These are phyloP conservation scores for Pontederia crassipes DNA, from an alignment of 176 grass and related monocot species.

Conservation along the genomic window DNA sequence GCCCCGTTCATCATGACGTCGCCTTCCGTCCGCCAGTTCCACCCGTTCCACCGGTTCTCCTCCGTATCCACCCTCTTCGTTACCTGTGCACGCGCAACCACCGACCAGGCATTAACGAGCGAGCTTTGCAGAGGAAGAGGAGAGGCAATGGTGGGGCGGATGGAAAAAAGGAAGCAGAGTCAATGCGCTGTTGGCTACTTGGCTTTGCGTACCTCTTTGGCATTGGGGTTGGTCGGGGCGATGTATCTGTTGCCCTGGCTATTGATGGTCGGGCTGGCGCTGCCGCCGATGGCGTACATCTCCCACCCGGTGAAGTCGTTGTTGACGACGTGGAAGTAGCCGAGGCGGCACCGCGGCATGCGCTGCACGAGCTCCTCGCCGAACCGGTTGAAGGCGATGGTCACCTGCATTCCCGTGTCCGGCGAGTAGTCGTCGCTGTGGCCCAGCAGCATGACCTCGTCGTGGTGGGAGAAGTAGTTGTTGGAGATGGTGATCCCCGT, in stretches of 20 bases:
- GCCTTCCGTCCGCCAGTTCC: constrained; percentile 97
- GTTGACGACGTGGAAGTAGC: constrained; percentile 91
- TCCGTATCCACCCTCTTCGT: constrained; percentile 94
- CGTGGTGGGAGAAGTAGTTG: constrained; percentile 78
- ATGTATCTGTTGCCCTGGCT: constrained; percentile 93
- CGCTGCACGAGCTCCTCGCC: constrained; percentile 64
- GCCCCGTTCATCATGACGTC: constrained; percentile 96
- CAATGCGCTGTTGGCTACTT: no score
- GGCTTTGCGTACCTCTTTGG: constrained; percentile 59
- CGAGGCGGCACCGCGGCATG: constrained; percentile 61
- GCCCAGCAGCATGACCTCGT: constrained; percentile 98
- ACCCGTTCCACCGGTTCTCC: constrained; percentile 52
- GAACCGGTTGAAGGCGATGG: constrained; percentile 92
- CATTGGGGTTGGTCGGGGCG: constrained; percentile 45
- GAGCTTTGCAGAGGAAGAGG: not conserved
- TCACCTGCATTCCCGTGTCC: constrained; percentile 86
- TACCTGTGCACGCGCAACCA: constrained; percentile 33
- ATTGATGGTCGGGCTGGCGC: constrained; percentile 81
- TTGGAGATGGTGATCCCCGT: constrained; percentile 93
- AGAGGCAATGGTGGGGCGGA: no score
- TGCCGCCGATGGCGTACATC: constrained; percentile 98
- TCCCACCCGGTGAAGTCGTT: constrained; percentile 89
- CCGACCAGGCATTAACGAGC: no score
- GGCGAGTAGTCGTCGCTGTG: constrained; percentile 61
- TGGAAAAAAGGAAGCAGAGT: no score